These are phyloP conservation scores for Penicillium corylophilum DNA, from an alignment of 2,329 filamentous ascomycete species.

Conservation along the genomic window DNA sequence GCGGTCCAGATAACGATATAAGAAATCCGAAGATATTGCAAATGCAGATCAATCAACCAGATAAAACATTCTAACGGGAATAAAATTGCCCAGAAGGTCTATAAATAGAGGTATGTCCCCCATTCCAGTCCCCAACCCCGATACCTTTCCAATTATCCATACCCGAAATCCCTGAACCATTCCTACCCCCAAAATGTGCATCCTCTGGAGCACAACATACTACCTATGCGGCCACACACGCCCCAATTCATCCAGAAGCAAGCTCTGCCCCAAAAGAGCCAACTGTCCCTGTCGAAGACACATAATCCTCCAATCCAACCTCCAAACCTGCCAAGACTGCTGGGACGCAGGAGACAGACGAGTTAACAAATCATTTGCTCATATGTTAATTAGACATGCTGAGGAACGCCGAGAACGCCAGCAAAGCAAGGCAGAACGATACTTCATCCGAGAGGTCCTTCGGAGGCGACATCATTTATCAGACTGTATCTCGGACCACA, in stretches of 20 bases:
- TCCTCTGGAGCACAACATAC: constrained; percentile 17
- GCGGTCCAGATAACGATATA: background rate
- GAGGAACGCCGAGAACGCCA: background rate
- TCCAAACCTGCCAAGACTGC: constrained; percentile 19
- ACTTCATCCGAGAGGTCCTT: background rate
- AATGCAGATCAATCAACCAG: background rate
- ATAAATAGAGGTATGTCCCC: background rate
- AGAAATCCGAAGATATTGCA: background rate
- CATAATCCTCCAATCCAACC: constrained; percentile 7
- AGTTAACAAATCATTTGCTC: background rate
- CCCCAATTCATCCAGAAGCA: constrained; percentile 2
- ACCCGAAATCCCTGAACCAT: no score
- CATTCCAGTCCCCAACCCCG: background rate
- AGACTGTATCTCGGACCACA: background rate
- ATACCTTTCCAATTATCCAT: no score
- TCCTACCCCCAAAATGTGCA: constrained; percentile 17
- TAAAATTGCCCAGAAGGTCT: background rate
- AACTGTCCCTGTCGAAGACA: constrained; percentile 10
- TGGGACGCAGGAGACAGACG: constrained; percentile 10
- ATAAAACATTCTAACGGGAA: background rate
- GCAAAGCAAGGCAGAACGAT: background rate
- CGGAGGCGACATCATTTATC: background rate
- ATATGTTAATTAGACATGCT: background rate
- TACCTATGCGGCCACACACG: constrained; percentile 26
- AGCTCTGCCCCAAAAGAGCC: constrained; percentile 1